phyloP scores from a whole-genome alignment of 2,329 filamentous ascomycete genomes.

The Sclerotinia nivalis region DNA sequence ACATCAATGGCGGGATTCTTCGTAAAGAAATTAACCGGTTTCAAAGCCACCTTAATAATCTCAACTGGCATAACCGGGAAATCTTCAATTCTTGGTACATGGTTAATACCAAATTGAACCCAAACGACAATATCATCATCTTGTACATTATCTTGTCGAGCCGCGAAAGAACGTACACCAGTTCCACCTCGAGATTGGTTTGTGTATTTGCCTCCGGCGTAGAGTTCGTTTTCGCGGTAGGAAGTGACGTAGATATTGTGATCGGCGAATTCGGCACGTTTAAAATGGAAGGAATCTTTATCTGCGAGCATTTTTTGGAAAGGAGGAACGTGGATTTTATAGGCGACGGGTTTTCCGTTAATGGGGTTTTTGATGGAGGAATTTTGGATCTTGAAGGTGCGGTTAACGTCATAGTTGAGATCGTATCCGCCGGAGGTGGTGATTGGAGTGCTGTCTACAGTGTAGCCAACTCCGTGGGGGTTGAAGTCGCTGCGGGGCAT shows the following conservation, averaged over 20 bases:
- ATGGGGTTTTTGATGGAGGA: conserved; percentile 52
- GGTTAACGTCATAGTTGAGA: conserved; percentile 49
- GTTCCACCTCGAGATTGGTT: conserved; percentile 56
- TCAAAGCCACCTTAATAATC: conserved; percentile 50
- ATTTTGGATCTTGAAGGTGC: conserved; percentile 61
- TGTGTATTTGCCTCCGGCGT: conserved; percentile 56
- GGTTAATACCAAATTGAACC: conserved; percentile 62
- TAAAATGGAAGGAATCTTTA: conserved; percentile 49
- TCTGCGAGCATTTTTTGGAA: conserved; percentile 60
- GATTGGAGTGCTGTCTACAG: conserved; percentile 50
- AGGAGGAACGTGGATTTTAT: conserved; percentile 56
- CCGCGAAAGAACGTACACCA: conserved; percentile 56
- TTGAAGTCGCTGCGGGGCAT: conserved; percentile 58
- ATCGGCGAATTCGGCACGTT: conserved; percentile 55
- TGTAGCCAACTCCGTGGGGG: conserved; percentile 54
- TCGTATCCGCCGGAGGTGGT: conserved; percentile 50
- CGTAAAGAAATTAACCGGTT: conserved; percentile 55
- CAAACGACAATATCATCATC: conserved; percentile 58
- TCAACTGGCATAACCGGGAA: conserved; percentile 70
- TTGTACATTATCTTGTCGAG: conserved; percentile 51
- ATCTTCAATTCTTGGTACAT: conserved; percentile 64
- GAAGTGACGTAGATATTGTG: conserved; percentile 57
- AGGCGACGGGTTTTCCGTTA: conserved; percentile 55
- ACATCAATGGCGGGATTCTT: conserved; percentile 54
- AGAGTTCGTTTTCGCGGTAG: conserved; percentile 55